These are phyloP conservation scores for Epichloe sp. DNA, from an alignment of 2,329 filamentous ascomycete species.

Conservation along the genomic window DNA sequence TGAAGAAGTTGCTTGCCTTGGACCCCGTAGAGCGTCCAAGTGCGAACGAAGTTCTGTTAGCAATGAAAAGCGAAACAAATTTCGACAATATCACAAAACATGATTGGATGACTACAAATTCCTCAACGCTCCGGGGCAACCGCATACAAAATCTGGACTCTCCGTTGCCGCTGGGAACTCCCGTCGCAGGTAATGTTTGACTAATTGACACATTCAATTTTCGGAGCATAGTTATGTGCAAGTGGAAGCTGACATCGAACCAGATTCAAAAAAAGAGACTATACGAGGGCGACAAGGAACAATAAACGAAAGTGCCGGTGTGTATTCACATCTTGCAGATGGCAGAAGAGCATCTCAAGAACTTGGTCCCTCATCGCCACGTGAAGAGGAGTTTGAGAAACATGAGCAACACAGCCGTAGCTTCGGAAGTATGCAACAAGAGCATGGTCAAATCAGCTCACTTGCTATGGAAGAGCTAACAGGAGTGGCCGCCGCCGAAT, in stretches of 20 bases:
- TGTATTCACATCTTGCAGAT: constrained; percentile 13
- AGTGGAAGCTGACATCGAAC: constrained; percentile 6
- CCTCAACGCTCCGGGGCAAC: constrained; percentile 27
- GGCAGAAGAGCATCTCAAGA: constrained; percentile 8
- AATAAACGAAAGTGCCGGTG: neutral
- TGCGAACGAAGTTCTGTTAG: constrained; percentile 71
- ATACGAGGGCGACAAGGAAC: constrained; percentile 6
- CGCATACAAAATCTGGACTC: constrained; percentile 45
- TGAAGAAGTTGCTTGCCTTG: constrained; percentile 69
- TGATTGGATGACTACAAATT: constrained; percentile 20
- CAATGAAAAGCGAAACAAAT: constrained; percentile 55
- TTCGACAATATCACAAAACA: constrained; percentile 28
- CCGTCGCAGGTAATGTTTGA: constrained; percentile 28
- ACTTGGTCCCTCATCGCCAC: constrained; percentile 8
- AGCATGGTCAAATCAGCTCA: neutral
- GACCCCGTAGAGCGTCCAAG: constrained; percentile 66
- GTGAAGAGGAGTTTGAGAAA: neutral
- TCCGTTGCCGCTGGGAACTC: constrained; percentile 34
- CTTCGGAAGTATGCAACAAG: neutral
- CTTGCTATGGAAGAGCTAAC: neutral
- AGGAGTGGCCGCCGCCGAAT: neutral
- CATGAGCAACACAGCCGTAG: neutral
- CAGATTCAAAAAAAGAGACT: constrained; percentile 20
- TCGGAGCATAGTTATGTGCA: neutral
- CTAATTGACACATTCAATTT: neutral